These are phyloP conservation scores for Eragrostis nindensis DNA, from an alignment of 176 grass and related monocot genomes.

Conservation along the genomic window DNA sequence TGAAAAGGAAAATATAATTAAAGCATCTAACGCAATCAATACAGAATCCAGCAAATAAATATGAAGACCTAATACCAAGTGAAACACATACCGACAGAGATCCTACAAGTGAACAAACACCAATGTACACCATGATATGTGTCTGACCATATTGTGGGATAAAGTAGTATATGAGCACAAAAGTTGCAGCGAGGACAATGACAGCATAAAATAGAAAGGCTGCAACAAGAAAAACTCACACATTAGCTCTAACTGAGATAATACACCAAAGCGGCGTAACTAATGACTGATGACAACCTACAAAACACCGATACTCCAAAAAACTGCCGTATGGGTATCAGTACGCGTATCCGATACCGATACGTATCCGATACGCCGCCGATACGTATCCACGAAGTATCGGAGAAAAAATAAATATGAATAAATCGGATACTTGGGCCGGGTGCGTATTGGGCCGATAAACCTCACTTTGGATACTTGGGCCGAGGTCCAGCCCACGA, in stretches of 20 bases:
- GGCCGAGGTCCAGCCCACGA: too few species aligned
- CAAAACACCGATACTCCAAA: too few species aligned
- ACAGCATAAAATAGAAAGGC: conserved; percentile 85
- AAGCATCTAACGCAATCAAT: not conserved
- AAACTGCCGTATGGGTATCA: too few species aligned
- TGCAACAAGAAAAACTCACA: conserved; percentile 34
- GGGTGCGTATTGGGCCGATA: too few species aligned
- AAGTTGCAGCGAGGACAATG: conserved; percentile 64
- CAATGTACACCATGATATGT: conserved; percentile 97
- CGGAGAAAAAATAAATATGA: too few species aligned
- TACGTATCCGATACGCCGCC: too few species aligned
- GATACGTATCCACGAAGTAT: too few species aligned
- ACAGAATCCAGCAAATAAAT: not conserved
- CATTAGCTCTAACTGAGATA: conserved; percentile 39
- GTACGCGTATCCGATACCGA: too few species aligned
- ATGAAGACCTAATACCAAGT: not conserved
- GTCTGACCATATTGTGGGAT: conserved; percentile 93
- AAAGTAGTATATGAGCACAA: conserved; percentile 81
- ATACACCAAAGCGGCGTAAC: not conserved
- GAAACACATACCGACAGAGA: conserved; percentile 84
- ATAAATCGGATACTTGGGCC: too few species aligned
- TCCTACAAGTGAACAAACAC: conserved; percentile 95
- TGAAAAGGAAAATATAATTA: not conserved
- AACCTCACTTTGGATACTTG: too few species aligned
- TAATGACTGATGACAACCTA: conserved; percentile 11